phyloP scores from a whole-genome alignment of 352 stramenopile species.

The Pythium folliculosum region DNA sequence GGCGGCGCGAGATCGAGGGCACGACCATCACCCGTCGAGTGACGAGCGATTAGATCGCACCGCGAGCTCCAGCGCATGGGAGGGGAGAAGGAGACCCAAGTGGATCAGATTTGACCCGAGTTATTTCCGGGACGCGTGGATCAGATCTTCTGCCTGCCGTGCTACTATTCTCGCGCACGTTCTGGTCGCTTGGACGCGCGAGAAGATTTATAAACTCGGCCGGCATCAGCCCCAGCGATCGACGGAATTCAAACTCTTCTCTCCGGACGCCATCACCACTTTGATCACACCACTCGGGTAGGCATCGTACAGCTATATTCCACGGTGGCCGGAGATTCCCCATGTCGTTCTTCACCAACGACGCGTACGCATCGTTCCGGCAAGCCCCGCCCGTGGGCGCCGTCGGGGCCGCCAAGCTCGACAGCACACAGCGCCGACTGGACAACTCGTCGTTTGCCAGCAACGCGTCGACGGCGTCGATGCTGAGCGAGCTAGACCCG shows the following conservation, averaged over 20 bases:
- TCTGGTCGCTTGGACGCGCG: neutral
- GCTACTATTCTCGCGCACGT: neutral
- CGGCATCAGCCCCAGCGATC: neutral
- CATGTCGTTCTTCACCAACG: slow-evolving; percentile 52
- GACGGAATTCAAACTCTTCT: neutral
- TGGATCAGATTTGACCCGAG: neutral
- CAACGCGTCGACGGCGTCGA: slow-evolving; percentile 33
- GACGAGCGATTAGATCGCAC: no score
- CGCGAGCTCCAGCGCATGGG: no score
- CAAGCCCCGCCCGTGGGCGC: slow-evolving; percentile 14
- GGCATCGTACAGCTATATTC: neutral
- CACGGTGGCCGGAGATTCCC: neutral
- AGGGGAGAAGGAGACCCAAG: no score
- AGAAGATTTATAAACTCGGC: neutral
- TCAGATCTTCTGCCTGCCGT: neutral
- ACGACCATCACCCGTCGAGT: neutral
- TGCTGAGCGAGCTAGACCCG: slow-evolving; percentile 52
- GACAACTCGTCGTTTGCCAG: slow-evolving; percentile 40
- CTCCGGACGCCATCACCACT: neutral
- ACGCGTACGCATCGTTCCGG: slow-evolving; percentile 40
- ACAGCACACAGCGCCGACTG: neutral
- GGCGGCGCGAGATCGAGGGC: no score
- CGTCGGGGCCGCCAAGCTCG: neutral
- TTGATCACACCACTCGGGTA: neutral
- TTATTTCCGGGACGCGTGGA: neutral